These are phyloP conservation scores for thale cress (Arabidopsis thaliana) DNA, from an alignment of 345 rosid genomes.

Conservation along the genomic window TAIR10.1 NC_003070.9:29576501-29577000, in stretches of 20 bases:
- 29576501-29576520: neutral
- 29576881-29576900: constrained; percentile 1
- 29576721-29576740: constrained; percentile 98
- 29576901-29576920: constrained; percentile 2
- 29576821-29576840: constrained; percentile 4
- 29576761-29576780: constrained; percentile 6
- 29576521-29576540: constrained; percentile 11
- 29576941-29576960: constrained; percentile 98
- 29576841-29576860: neutral
- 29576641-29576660: constrained; percentile 90
- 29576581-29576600: constrained; percentile 91
- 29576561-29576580: constrained; percentile 97
- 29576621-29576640: constrained; percentile 87
- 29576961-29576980: constrained; percentile 93
- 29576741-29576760: constrained; percentile 59
- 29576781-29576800: constrained; percentile 2
- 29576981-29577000: constrained; percentile 93
- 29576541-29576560: constrained; percentile 58
- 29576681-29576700: constrained; percentile 91
- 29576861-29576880: neutral
- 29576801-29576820: neutral
- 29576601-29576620: constrained; percentile 87
- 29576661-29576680: constrained; percentile 82
- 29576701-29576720: constrained; percentile 96
- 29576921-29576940: constrained; percentile 16